Base-by-base conservation (phyloP, 2,329 filamentous ascomycete genomes). In the Cladophialophora bantiana region DNA sequence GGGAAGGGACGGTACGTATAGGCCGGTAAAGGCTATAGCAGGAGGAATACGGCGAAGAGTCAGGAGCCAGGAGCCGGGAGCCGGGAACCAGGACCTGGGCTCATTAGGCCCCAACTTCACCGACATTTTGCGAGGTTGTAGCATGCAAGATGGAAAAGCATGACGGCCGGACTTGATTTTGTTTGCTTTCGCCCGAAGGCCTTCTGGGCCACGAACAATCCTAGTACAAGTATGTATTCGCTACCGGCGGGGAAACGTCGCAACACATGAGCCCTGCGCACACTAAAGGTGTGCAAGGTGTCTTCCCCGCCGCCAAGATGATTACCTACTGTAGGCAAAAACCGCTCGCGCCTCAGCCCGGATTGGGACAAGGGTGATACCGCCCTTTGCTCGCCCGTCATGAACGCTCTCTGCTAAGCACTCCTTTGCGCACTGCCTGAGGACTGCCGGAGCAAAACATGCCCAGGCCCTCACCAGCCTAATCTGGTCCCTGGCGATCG, bases 51-150 rank as follows among this genome's bases (percentile, higher is more conserved):
- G 4, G 36, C 36, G 9, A 40, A 9, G 36, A 40, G 36, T 40
- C 36, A 40, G 36, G 13, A 4, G 4, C 38, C 38, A 40, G 15
- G 9, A 10, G 2, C 38, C 9, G 4, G 10, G 7, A n/a, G n/a
- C n/a, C n/a, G n/a, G n/a, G 9, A 10, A 10, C 38, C 9, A 15
- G 10, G 7, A n/a, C 4, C 40, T 3, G 15, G 40, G 45, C 45
- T 26, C 26, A 26, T 26, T 26, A 26, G 26, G 26, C 26, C 38
- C 18, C 34, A 56, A 63, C 55, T 36, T 63, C 65, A 67, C 65
- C 65, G 65, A 67, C 65, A 63, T 59, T 67, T 60, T 36, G 42
- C 48, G 34, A n/a, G 60, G 32, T 18, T 4, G 34, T 35, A 53
- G 55, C 60, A 50, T 50, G 45, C 20, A 20, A 50, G 18, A 50